These are phyloP conservation scores for Centrapalus pauciflorus DNA, from an alignment of 129 eudicot genomes.

Conservation along the genomic window DNA sequence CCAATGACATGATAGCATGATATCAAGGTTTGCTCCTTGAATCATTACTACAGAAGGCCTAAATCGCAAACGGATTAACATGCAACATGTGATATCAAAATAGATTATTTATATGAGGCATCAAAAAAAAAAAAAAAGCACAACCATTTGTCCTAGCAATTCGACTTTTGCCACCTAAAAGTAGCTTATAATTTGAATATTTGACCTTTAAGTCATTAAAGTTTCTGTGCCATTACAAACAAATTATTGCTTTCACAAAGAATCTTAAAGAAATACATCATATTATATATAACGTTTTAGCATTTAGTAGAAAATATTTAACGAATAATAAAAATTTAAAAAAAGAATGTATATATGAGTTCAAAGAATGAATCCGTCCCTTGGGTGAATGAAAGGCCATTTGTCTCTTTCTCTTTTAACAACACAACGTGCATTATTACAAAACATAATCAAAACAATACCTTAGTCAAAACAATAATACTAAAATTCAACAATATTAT, in stretches of 20 bases:
- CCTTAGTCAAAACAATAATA: background rate
- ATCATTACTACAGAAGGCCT: no score
- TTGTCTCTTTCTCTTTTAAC: slow-evolving; percentile 24
- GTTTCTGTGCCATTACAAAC: background rate
- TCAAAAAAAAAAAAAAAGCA: background rate
- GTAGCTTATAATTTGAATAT: background rate
- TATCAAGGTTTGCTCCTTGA: no score
- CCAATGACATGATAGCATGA: no score
- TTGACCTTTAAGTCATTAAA: background rate
- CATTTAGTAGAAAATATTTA: background rate
- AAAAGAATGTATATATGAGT: background rate
- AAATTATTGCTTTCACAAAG: background rate
- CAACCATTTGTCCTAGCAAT: background rate
- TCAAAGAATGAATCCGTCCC: slow-evolving; percentile 5
- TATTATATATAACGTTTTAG: background rate
- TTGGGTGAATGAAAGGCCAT: slow-evolving; percentile 23
- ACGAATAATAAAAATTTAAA: background rate
- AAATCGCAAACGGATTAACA: slow-evolving; percentile 14
- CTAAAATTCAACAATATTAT: background rate
- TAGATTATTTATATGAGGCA: background rate
- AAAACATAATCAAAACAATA: background rate
- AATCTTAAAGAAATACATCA: background rate
- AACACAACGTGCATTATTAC: slow-evolving; percentile 3
- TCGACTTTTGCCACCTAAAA: background rate
- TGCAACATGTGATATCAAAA: slow-evolving; percentile 2